Conservation (phyloP, 805 yeast genomes). For the Torulaspora franciscae region DNA sequence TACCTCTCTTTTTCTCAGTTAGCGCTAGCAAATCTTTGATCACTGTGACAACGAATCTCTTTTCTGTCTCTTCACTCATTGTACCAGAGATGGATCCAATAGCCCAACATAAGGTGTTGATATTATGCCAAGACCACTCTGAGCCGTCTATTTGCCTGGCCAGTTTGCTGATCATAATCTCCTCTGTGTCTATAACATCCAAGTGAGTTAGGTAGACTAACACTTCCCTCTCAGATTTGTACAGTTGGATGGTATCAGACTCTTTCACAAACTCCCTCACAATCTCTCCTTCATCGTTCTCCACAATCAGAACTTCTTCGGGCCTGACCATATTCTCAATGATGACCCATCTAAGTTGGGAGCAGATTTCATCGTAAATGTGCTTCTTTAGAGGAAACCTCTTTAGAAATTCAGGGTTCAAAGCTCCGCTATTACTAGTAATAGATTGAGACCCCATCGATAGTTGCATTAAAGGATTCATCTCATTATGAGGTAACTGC, state of each 20-base stretch:
- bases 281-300: constrained; percentile 98
- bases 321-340: constrained; percentile 98
- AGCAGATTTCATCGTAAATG: constrained; percentile 68
- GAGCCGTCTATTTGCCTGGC: constrained; percentile 90
- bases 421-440: constrained; percentile 67
- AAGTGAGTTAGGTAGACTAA: constrained; percentile 92
- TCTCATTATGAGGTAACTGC: constrained; percentile 63
- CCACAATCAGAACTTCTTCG: constrained; percentile 94
- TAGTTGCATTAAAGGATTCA: constrained; percentile 74
- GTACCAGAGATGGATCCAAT: constrained; percentile 98
- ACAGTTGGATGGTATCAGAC: constrained; percentile 91
- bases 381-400: constrained; percentile 82
- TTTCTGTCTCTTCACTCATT: constrained; percentile 97
- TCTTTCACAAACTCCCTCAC: constrained; percentile 96
- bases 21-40: constrained; percentile 86
- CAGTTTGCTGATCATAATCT: constrained; percentile 86
- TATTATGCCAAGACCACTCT: constrained; percentile 99
- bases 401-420: constrained; percentile 74
- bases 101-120: constrained; percentile 98
- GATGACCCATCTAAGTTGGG: constrained; percentile 83
- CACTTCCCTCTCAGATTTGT: constrained; percentile 93
- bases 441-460: constrained; percentile 38
- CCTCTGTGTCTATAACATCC: constrained; percentile 90
- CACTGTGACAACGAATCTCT: constrained; percentile 85
- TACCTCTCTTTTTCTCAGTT: constrained; percentile 95